Conservation (phyloP, 2,329 filamentous ascomycete genomes). For the Nigrospora osmanthi region DNA sequence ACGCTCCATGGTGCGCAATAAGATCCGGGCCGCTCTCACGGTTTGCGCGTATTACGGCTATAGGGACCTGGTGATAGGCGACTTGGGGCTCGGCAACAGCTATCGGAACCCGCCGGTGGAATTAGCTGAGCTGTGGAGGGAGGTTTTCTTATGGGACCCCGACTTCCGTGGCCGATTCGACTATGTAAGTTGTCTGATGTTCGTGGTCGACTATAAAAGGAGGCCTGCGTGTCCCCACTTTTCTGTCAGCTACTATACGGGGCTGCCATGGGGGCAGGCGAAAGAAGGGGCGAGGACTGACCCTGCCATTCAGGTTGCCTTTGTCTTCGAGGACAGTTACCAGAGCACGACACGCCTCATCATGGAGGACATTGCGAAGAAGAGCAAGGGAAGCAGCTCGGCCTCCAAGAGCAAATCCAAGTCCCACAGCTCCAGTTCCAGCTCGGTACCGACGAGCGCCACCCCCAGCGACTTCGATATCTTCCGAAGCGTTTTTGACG, state of each 20-base stretch:
- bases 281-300: no score
- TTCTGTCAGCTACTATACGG: no score
- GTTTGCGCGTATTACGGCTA: constrained; percentile 58
- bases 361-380: constrained; percentile 47
- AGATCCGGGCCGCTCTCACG: constrained; percentile 62
- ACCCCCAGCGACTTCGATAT: constrained; percentile 23
- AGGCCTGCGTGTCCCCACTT: no score
- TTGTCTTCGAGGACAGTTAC: constrained; percentile 52
- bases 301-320: constrained; percentile 31
- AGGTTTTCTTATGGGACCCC: constrained; percentile 54
- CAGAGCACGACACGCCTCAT: constrained; percentile 47
- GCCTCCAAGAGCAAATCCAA: constrained; percentile 21
- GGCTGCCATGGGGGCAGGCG: no score
- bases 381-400: constrained; percentile 24
- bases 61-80: constrained; percentile 51
- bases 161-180: constrained; percentile 55
- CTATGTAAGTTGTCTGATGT: constrained; percentile 24
- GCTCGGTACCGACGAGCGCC: constrained; percentile 9
- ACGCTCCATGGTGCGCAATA: constrained; percentile 63
- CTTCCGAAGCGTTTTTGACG: constrained; percentile 44
- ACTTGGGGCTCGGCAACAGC: constrained; percentile 57
- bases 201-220: no score
- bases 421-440: constrained; percentile 19
- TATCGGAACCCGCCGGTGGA: constrained; percentile 59
- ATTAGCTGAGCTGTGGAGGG: constrained; percentile 58